Evolutionary conservation across 2,329 filamentous ascomycete genomes (phyloP), one percentile per base, ranked within the genome.

Genomic region (Tolypocladium inflatum): DNA sequence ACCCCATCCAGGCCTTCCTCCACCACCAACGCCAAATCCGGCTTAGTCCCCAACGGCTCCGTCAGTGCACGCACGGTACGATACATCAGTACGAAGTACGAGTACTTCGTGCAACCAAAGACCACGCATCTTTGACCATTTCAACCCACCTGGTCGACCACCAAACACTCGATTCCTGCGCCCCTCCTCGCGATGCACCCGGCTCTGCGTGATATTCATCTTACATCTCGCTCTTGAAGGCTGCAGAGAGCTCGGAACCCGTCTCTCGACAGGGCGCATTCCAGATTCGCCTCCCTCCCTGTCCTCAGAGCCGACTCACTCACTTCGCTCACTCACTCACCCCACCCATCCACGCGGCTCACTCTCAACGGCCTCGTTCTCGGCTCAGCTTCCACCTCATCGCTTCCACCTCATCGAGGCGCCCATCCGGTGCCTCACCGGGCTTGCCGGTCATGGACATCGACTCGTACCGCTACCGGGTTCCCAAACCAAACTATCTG

Each of bases 401-500:
- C 38, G 48, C 38, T 21, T 42, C n/a, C 10, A n/a, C 23, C 41
- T 42, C 17, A n/a, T 55, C 38, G 48, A 13, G 48, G 48, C 48
- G 17, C 48, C 10, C 17, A 10, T n/a, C 10, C 48, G 37, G 52
- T 39, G 52, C 45, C 26, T 48, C 39, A 21, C 42, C 56, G 56
- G 56, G 30, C 41, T 48, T 39, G 33, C 39, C 55, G 39, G 60
- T 38, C 61, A 70, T 72, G 69, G 65, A 79, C 62, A 72, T 73
- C 65, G 71, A 80, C 65, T 69, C 76, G 42, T 84, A 83, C 71
- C 74, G 74, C 60, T 79, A 78, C 62, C 77, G 78, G 65, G 76
- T 80, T 9, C 81, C 82, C 41, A 83, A 79, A 66, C 80, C 82
- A 42, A 85, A 85, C 67, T 85, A 85, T 63, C 73, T 85, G 13